Conservation (phyloP, 805 yeast genomes). For the Cyberlindnera mississippiensis region DNA sequence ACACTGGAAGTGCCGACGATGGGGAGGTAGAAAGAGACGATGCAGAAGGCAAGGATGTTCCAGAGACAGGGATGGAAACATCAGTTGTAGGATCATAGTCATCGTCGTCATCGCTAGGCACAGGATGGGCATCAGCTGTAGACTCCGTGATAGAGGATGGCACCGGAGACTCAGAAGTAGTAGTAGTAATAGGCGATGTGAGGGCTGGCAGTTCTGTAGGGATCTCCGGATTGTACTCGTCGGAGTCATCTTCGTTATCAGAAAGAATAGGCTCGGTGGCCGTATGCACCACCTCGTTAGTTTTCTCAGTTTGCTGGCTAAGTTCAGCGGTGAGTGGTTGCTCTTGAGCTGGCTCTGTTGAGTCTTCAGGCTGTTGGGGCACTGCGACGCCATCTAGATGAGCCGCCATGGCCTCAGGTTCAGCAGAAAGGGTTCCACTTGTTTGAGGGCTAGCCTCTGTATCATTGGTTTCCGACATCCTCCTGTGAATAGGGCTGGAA, state of each 20-base stretch:
- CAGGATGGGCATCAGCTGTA: too few species aligned
- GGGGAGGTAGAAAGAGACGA: background rate
- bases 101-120: conserved; percentile 8
- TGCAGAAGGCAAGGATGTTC: background rate
- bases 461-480: too few species aligned
- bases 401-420: background rate
- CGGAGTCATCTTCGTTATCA: conserved; percentile 13
- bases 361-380: too few species aligned
- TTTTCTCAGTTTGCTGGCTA: background rate
- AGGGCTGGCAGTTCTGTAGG: background rate
- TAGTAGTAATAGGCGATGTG: too few species aligned
- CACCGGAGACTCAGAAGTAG: background rate
- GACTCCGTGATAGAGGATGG: too few species aligned
- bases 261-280: background rate
- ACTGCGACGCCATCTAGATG: too few species aligned
- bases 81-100: conserved; percentile 10
- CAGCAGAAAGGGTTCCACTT: background rate
- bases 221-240: background rate
- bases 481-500: too few species aligned
- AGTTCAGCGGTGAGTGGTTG: conserved; percentile 6
- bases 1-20: too few species aligned
- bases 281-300: background rate
- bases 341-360: background rate
- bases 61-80: conserved; percentile 6
- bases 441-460: too few species aligned